Conservation (phyloP, 805 yeast genomes). For the Scheffersomyces coipomensis region DNA sequence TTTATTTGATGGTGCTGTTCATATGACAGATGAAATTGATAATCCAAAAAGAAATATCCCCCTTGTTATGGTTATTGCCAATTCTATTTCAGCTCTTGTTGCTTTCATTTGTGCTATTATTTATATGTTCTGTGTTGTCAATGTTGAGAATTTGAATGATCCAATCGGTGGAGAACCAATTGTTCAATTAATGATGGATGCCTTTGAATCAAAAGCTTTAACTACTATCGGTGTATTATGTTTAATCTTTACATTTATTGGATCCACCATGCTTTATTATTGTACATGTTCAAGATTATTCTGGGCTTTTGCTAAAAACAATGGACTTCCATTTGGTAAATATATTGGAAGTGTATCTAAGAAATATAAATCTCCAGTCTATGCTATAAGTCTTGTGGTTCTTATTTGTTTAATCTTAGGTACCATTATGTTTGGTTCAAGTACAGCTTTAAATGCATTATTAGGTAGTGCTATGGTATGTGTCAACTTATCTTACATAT, state of each 20-base stretch:
- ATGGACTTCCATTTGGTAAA: constrained; percentile 29
- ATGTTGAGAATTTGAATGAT: constrained; percentile 9
- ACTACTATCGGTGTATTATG: constrained; percentile 21
- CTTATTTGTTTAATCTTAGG: constrained; percentile 22
- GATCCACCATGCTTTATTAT: constrained; percentile 16
- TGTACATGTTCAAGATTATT: constrained; percentile 31
- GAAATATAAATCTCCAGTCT: constrained; percentile 22
- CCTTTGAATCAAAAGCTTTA: constrained; percentile 20
- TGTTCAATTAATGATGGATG: constrained; percentile 20
- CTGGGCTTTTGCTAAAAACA: constrained; percentile 33
- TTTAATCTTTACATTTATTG: constrained; percentile 14
- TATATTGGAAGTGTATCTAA: constrained; percentile 20
- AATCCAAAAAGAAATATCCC: constrained; percentile 28
- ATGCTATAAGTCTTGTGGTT: constrained; percentile 18
- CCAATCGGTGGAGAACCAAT: constrained; percentile 23
- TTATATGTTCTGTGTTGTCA: constrained; percentile 21
- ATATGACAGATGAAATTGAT: constrained; percentile 32
- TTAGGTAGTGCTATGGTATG: constrained; percentile 29
- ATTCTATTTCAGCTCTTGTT: constrained; percentile 20
- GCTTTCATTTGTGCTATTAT: constrained; percentile 31
- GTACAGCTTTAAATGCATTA: constrained; percentile 30
- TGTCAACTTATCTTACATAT: constrained; percentile 25
- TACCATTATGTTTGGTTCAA: constrained; percentile 22
- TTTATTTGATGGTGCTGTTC: constrained; percentile 32
- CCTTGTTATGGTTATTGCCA: constrained; percentile 29